A percentile compares a stretch with the other conserved stretches of the same genome.
Conservation (phyloP, 768 basidiomycete species). For the Chalciporus pseudorubinellus region DNA sequence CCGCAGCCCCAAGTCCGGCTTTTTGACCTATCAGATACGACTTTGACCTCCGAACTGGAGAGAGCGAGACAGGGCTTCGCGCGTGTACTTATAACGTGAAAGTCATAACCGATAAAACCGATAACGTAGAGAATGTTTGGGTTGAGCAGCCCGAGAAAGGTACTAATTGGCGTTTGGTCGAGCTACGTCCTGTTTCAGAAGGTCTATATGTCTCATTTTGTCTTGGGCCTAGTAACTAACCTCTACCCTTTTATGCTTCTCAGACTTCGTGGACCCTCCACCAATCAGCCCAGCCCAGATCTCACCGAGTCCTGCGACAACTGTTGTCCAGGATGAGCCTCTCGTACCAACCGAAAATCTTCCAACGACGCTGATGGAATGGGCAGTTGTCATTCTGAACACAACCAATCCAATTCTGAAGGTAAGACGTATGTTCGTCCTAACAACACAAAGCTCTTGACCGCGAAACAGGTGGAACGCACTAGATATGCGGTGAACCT, state of each 20-base stretch:
- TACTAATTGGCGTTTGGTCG: constrained; percentile 60
- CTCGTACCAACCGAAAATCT: constrained; percentile 47
- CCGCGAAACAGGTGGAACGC: constrained; percentile 50
- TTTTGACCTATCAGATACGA: constrained; percentile 51
- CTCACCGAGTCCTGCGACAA: constrained; percentile 12
- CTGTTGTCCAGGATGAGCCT: constrained; percentile 9
- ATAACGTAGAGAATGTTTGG: constrained; percentile 49
- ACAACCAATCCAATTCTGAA: constrained; percentile 69
- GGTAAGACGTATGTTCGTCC: constrained; percentile 30
- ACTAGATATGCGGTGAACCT: constrained; percentile 67
- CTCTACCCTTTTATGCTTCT: constrained; percentile 7
- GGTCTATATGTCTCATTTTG: constrained; percentile 34
- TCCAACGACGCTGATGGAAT: constrained; percentile 71
- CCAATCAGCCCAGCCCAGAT: constrained; percentile 26
- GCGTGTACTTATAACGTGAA: constrained; percentile 68
- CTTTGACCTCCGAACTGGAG: constrained; percentile 67
- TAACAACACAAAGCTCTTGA: too few species aligned
- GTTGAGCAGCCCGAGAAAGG: constrained; percentile 53
- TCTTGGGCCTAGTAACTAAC: not conserved
- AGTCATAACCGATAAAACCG: constrained; percentile 39
- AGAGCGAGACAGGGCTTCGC: constrained; percentile 64
- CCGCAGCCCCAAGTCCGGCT: too few species aligned
- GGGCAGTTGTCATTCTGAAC: constrained; percentile 76
- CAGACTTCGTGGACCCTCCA: constrained; percentile 68
- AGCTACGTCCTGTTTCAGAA: constrained; percentile 71